A percentile compares a stretch with the other conserved stretches of the same genome.
phyloP scores from a whole-genome alignment of 2,329 filamentous ascomycete genomes.

The Nigrospora sphaerica region DNA sequence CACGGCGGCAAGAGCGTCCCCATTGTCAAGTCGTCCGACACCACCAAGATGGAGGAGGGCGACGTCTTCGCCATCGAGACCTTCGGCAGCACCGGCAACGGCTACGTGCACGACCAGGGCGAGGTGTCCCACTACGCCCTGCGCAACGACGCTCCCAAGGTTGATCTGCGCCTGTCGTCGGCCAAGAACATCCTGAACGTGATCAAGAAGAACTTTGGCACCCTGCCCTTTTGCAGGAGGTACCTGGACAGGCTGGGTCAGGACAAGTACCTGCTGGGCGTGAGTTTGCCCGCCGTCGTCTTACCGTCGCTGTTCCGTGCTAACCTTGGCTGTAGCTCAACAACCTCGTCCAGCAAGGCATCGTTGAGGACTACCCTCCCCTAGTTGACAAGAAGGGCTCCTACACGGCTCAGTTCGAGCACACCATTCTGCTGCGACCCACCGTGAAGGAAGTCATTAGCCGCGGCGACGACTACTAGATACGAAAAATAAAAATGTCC shows the following conservation, averaged over 20 bases:
- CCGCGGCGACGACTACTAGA: constrained; percentile 75
- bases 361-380: constrained; percentile 87
- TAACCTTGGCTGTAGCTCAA: constrained; percentile 57
- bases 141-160: constrained; percentile 63
- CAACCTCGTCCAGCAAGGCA: constrained; percentile 72
- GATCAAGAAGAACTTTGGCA: constrained; percentile 96
- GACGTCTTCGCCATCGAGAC: constrained; percentile 95
- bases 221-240: constrained; percentile 81
- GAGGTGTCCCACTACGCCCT: constrained; percentile 88
- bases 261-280: constrained; percentile 87
- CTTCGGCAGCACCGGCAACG: constrained; percentile 88
- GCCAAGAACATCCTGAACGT: constrained; percentile 79
- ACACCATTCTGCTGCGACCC: constrained; percentile 72
- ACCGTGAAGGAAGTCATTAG: constrained; percentile 84
- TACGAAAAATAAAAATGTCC: background rate
- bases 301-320: background rate
- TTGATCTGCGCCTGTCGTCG: constrained; percentile 69
- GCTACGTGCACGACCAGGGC: constrained; percentile 79
- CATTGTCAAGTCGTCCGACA: constrained; percentile 81
- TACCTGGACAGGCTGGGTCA: constrained; percentile 88
- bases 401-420: constrained; percentile 90
- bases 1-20: constrained; percentile 91
- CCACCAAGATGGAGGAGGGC: constrained; percentile 96
- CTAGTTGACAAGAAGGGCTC: constrained; percentile 88
- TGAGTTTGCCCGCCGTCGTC: constrained; percentile 33